Percentiles rank a stretch among this genome's conserved stretches.
Evolutionary conservation across 768 basidiomycete species (phyloP).

Genomic region (Albatrellus ellisii): DNA sequence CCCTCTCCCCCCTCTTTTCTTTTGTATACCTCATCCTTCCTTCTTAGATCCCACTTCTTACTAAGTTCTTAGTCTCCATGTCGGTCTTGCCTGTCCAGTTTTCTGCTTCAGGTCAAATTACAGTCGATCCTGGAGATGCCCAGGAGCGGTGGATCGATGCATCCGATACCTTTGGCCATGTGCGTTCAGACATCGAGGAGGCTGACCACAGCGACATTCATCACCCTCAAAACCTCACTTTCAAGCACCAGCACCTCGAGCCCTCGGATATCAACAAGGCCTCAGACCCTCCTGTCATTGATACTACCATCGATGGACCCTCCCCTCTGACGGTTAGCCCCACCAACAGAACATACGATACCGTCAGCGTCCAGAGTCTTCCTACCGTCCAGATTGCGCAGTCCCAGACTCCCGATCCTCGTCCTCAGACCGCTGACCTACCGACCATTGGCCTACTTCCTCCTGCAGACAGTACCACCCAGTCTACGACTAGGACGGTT

Average conservation of each 20-base stretch:
- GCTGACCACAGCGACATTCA: conserved; percentile 2
- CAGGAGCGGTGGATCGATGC: conserved; percentile 8
- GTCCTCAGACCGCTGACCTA: conserved; percentile 16
- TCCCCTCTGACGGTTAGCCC: conserved; percentile 25
- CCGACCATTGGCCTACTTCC: conserved; percentile 8
- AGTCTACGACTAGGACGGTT: conserved; percentile 14
- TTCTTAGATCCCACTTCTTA: background rate
- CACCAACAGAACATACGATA: conserved; percentile 30
- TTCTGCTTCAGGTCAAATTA: background rate
- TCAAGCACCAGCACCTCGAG: conserved; percentile 10
- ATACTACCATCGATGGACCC: conserved; percentile 19
- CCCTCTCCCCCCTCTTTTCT: background rate
- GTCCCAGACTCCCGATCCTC: conserved; percentile 26
- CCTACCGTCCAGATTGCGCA: conserved; percentile 39
- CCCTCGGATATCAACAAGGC: conserved; percentile 6
- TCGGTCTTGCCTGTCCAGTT: conserved; percentile 6
- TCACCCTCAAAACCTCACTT: conserved; percentile 16
- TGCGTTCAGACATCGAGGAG: conserved; percentile 6
- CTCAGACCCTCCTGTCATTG: conserved; percentile 16
- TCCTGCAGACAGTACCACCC: conserved; percentile 4
- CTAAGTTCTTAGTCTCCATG: conserved; percentile 11
- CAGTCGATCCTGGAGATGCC: conserved; percentile 29
- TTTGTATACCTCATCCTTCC: background rate
- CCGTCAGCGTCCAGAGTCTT: conserved; percentile 45
- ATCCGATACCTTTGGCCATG: conserved; percentile 1